A percentile compares a stretch with the other conserved stretches of the same genome.
Conservation (phyloP, 345 rosid genomes). For the Viola odorata region DNA sequence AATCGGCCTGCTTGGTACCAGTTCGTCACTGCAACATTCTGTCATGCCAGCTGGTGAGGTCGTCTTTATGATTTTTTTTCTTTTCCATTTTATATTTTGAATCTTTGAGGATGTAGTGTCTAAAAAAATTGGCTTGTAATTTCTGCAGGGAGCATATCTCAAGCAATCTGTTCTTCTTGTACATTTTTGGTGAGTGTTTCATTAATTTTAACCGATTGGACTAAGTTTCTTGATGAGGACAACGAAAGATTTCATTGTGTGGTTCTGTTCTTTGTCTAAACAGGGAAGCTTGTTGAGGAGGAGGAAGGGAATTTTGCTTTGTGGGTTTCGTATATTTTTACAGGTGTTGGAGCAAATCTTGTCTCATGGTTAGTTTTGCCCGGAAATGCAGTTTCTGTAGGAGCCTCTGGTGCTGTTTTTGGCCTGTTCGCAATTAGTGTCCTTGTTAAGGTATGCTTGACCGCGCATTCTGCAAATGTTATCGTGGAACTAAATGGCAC, state of each 20-base stretch:
- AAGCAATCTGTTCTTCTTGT: conserved; percentile 92
- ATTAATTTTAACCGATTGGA: not conserved
- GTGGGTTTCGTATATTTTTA: conserved; percentile 75
- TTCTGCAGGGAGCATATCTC: conserved; percentile 86
- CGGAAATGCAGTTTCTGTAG: conserved; percentile 82
- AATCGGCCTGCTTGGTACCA: conserved; percentile 80
- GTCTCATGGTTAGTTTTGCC: conserved; percentile 92
- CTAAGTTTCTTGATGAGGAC: conserved; percentile 88
- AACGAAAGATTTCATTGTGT: conserved; percentile 54
- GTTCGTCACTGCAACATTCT: conserved; percentile 85
- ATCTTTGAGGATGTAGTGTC: not conserved
- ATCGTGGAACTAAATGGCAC: conserved; percentile 8
- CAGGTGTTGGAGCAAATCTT: conserved; percentile 87
- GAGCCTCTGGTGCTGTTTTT: conserved; percentile 95
- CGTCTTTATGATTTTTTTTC: not conserved
- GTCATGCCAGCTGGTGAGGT: conserved; percentile 89
- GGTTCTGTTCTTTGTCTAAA: not conserved
- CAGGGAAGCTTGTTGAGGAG: conserved; percentile 95
- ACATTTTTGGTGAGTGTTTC: conserved; percentile 78
- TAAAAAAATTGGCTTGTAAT: conserved; percentile 3
- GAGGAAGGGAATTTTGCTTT: conserved; percentile 79
- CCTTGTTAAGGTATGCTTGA: conserved; percentile 66
- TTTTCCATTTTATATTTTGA: not conserved
- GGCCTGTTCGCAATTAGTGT: conserved; percentile 86
- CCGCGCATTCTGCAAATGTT: not conserved